phyloP scores from a whole-genome alignment of 345 rosid species.

The Salix purpurea region DNA sequence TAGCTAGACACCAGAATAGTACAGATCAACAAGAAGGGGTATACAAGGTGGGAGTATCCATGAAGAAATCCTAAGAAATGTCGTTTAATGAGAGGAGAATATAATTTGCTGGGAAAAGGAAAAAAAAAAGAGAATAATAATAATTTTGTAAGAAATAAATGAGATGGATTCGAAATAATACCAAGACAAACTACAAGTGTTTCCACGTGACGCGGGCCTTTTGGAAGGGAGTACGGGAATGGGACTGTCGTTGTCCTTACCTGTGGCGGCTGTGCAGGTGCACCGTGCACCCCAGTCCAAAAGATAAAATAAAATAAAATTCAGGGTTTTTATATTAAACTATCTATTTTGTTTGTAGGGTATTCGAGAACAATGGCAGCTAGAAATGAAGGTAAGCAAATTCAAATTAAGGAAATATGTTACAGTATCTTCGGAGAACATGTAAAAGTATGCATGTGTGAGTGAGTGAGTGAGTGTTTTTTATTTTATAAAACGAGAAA shows the following conservation, averaged over 20 bases:
- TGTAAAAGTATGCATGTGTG: too few species aligned
- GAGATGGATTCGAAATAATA: constrained; percentile 2
- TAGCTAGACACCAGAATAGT: background rate
- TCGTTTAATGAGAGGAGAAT: constrained; percentile 5
- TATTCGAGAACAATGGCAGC: too few species aligned
- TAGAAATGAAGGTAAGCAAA: too few species aligned
- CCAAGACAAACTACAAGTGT: constrained; percentile 41
- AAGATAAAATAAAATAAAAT: too few species aligned
- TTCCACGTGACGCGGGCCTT: constrained; percentile 76
- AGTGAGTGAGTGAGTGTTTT: too few species aligned
- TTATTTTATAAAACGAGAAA: too few species aligned
- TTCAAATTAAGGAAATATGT: too few species aligned
- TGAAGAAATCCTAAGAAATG: constrained; percentile 25
- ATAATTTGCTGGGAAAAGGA: background rate
- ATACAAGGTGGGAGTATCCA: constrained; percentile 5
- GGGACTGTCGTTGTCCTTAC: constrained; percentile 79
- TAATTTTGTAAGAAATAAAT: background rate
- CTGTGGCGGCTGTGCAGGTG: constrained; percentile 47
- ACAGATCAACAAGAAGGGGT: background rate
- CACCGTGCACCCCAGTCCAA: background rate
- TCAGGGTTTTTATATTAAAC: too few species aligned
- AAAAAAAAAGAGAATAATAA: background rate
- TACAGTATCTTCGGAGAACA: too few species aligned
- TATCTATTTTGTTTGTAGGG: too few species aligned
- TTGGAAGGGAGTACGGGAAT: constrained; percentile 53